Evolutionary conservation across 2,329 filamentous ascomycete species (phyloP).

Genomic region (Cladophialophora bantiana): DNA sequence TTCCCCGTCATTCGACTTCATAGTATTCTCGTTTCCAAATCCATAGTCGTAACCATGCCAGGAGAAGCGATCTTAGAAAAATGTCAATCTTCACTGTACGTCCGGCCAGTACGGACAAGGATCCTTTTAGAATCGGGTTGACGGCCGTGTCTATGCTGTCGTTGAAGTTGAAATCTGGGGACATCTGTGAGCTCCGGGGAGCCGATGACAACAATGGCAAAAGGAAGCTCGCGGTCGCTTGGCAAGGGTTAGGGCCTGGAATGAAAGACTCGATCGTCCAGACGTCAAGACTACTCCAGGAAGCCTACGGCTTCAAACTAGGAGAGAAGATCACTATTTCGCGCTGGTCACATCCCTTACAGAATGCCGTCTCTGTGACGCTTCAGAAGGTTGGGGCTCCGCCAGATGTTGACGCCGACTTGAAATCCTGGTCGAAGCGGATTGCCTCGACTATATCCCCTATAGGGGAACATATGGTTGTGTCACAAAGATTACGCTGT

Average conservation of each 20-base stretch:
- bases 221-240: constrained; percentile 60
- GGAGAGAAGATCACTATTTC: constrained; percentile 72
- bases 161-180: constrained; percentile 64
- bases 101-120: constrained; percentile 61
- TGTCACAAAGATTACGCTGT: constrained; percentile 29
- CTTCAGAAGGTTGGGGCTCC: constrained; percentile 50
- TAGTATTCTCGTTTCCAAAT: background rate
- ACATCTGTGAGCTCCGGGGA: constrained; percentile 61
- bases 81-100: constrained; percentile 59
- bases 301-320: constrained; percentile 74
- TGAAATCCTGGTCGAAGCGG: constrained; percentile 57
- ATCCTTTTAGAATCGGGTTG: constrained; percentile 66
- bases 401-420: constrained; percentile 44
- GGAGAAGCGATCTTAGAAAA: background rate
- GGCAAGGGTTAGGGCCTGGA: constrained; percentile 64
- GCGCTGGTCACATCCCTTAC: constrained; percentile 58
- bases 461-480: constrained; percentile 46
- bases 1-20: background rate
- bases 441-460: constrained; percentile 59
- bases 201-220: constrained; percentile 11
- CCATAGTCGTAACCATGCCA: background rate
- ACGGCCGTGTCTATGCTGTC: constrained; percentile 63
- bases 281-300: constrained; percentile 76
- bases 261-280: constrained; percentile 72
- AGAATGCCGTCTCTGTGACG: constrained; percentile 64